Conservation (phyloP, 1,139 yeast species). For the Suhomyces kunorum region DNA sequence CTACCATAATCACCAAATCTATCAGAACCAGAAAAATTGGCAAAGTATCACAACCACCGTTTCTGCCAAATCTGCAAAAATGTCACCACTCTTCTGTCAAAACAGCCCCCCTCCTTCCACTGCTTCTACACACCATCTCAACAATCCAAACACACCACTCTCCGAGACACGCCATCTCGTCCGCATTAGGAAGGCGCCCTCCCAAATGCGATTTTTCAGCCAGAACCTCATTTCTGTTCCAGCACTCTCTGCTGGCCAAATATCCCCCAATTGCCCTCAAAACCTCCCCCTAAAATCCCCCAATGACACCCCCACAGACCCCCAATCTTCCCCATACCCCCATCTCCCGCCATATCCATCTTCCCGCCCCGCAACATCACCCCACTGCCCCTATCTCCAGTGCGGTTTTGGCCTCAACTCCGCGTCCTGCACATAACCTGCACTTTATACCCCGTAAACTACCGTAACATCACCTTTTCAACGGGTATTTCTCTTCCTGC, state of each 20-base stretch:
- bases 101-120: no score
- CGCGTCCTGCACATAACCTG: constrained; percentile 2
- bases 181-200: background rate
- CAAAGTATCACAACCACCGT: no score
- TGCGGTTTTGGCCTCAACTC: background rate
- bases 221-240: background rate
- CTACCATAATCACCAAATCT: no score
- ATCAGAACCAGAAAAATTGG: no score
- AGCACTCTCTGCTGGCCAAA: background rate
- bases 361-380: background rate
- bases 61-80: no score
- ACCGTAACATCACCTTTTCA: background rate
- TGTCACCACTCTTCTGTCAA: no score
- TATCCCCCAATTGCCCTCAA: no score
- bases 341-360: background rate
- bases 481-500: no score
- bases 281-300: no score
- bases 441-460: constrained; percentile 4
- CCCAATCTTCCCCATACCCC: background rate
- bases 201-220: background rate
- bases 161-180: no score
- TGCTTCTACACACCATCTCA: no score
- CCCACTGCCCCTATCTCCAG: background rate
- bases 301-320: background rate
- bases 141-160: no score